These are phyloP conservation scores for Polyporus arcularius DNA, from an alignment of 768 basidiomycete genomes.

Conservation along the genomic window DNA sequence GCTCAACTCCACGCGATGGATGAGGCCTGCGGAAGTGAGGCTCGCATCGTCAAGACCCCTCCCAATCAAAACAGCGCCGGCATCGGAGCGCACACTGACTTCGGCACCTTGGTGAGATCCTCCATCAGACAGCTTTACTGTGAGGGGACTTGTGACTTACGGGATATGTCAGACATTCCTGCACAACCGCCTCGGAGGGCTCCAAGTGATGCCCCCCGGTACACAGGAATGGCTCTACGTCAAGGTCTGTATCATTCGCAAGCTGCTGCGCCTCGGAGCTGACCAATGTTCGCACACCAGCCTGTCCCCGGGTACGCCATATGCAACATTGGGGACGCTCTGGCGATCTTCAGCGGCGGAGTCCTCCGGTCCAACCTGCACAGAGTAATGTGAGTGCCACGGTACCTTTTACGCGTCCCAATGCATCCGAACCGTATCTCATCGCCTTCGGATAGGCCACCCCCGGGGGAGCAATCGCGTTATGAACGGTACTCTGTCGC, in stretches of 20 bases:
- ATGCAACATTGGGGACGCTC: conserved; percentile 48
- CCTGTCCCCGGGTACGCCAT: conserved; percentile 47
- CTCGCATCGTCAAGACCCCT: conserved; percentile 54
- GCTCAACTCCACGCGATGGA: conserved; percentile 42
- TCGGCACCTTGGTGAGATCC: conserved; percentile 65
- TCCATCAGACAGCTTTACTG: conserved; percentile 1
- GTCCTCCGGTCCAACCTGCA: conserved; percentile 46
- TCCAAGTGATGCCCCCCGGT: conserved; percentile 45
- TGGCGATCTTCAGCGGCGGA: conserved; percentile 47
- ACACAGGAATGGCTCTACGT: conserved; percentile 42
- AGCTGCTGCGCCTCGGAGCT: neutral
- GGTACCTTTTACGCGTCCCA: neutral
- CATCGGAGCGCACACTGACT: conserved; percentile 72
- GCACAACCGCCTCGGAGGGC: conserved; percentile 45
- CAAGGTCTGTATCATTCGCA: conserved; percentile 32
- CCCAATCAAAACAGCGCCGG: conserved; percentile 31
- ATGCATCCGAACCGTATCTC: neutral
- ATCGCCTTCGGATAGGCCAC: conserved; percentile 34
- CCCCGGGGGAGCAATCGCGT: conserved; percentile 36
- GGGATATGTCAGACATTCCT: conserved; percentile 34
- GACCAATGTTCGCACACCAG: conserved; percentile 22
- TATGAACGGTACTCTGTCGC: conserved; percentile 35
- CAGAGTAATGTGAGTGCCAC: conserved; percentile 39
- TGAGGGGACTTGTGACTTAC: conserved; percentile 1
- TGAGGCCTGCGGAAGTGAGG: conserved; percentile 58